phyloP scores from a whole-genome alignment of 108 stramenopile genomes.

The Pseudonitzschia delicatissima region DNA sequence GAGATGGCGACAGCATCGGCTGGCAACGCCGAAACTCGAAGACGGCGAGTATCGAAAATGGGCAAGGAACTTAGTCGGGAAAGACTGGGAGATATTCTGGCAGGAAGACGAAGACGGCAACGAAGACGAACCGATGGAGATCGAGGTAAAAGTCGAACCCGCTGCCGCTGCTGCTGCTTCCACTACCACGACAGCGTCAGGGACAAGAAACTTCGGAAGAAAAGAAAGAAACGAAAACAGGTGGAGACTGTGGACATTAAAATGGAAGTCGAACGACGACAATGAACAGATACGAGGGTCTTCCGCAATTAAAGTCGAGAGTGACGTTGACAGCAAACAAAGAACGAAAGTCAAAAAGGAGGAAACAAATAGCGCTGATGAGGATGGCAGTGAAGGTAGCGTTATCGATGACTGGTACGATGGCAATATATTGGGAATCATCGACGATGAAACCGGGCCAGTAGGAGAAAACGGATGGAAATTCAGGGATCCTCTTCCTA shows the following conservation, averaged over 20 bases:
- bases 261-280: not conserved
- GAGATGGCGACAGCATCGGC: too few species aligned
- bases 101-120: slow-evolving; percentile 22
- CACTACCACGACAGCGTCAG: not conserved
- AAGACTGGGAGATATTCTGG: slow-evolving; percentile 86
- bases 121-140: slow-evolving; percentile 8
- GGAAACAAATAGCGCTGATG: not conserved
- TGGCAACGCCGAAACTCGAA: too few species aligned
- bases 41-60: slow-evolving; percentile 35
- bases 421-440: slow-evolving; percentile 40
- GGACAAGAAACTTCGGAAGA: slow-evolving; percentile 10
- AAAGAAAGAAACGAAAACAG: not conserved
- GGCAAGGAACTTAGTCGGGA: slow-evolving; percentile 62
- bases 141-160: slow-evolving; percentile 1
- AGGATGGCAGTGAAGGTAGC: slow-evolving; percentile 21
- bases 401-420: slow-evolving; percentile 81
- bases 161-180: not conserved
- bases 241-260: not conserved
- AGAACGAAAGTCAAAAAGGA: not conserved
- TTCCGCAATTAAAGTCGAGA: not conserved
- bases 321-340: not conserved
- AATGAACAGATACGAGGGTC: not conserved
- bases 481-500: slow-evolving; percentile 59
- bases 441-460: not conserved
- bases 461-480: slow-evolving; percentile 8